These are phyloP conservation scores for Artemisia argyi DNA, from an alignment of 129 eudicot species.

Conservation along the genomic window DNA sequence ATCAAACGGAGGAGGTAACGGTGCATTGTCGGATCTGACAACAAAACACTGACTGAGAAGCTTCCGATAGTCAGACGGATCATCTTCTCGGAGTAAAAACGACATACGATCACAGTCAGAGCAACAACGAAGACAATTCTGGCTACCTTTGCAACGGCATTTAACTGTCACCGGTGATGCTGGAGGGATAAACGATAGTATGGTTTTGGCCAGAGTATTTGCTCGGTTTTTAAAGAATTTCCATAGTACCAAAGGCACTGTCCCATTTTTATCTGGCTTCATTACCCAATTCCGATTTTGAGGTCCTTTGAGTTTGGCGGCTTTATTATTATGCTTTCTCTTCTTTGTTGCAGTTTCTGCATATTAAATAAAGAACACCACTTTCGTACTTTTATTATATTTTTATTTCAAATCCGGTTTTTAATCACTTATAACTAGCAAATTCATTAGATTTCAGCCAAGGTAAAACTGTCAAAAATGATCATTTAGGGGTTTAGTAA, in stretches of 20 bases:
- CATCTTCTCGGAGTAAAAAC: constrained; percentile 45
- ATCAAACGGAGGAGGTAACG: constrained; percentile 42
- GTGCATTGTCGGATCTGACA: constrained; percentile 53
- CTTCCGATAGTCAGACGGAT: constrained; percentile 52
- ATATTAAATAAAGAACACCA: too few species aligned
- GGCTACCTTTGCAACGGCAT: constrained; percentile 47
- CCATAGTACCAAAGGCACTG: constrained; percentile 36
- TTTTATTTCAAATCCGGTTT: too few species aligned
- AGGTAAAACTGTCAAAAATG: too few species aligned
- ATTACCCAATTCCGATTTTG: too few species aligned
- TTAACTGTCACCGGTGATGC: constrained; percentile 26
- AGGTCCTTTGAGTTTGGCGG: too few species aligned
- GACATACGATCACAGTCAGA: constrained; percentile 42
- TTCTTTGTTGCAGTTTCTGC: too few species aligned
- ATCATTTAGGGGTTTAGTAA: too few species aligned
- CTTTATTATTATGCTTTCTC: too few species aligned
- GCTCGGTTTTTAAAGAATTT: constrained; percentile 50
- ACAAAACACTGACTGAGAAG: constrained; percentile 58
- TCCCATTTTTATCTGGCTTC: too few species aligned
- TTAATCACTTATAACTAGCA: too few species aligned
- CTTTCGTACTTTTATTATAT: too few species aligned
- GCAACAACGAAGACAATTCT: constrained; percentile 54
- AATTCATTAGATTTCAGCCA: too few species aligned
- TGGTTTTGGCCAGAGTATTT: constrained; percentile 50
- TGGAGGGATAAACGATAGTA: constrained; percentile 43